Evolutionary conservation across 768 basidiomycete species (phyloP).

Genomic region (Agrocybe praecox): DNA sequence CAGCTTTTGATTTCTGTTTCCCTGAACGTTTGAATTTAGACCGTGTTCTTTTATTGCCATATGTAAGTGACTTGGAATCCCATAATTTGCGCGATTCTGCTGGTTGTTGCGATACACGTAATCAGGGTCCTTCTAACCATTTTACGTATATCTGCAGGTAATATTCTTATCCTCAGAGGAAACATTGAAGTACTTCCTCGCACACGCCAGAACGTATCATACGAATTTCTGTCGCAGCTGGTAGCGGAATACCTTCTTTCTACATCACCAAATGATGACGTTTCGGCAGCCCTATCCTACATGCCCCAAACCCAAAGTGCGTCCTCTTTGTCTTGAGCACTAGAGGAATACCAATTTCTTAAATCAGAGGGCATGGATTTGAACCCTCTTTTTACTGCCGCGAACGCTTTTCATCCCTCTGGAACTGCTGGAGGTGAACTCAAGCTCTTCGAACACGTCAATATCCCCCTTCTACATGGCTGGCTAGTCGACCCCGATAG

Average conservation of each 20-base stretch:
- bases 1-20: background rate
- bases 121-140: background rate
- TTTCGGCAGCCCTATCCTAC: conserved; percentile 72
- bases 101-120: too few species aligned
- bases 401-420: conserved; percentile 68
- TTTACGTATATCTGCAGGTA: conserved; percentile 51
- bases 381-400: conserved; percentile 78
- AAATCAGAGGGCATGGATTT: conserved; percentile 82
- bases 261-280: conserved; percentile 58
- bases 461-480: conserved; percentile 83
- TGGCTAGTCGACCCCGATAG: conserved; percentile 82
- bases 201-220: conserved; percentile 72
- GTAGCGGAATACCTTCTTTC: conserved; percentile 81
- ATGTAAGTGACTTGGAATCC: conserved; percentile 45
- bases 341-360: conserved; percentile 1
- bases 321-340: conserved; percentile 24
- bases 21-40: conserved; percentile 37
- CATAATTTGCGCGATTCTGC: too few species aligned
- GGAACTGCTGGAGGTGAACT: conserved; percentile 69
- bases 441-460: conserved; percentile 81
- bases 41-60: conserved; percentile 93
- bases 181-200: conserved; percentile 73
- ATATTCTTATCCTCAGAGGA: conserved; percentile 86
- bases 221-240: conserved; percentile 82
- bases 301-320: conserved; percentile 79